A percentile compares a stretch with the other conserved stretches of the same genome.
These are phyloP conservation scores for Erysimum cheiri DNA, from an alignment of 441 rosid genomes.

Conservation along the genomic window DNA sequence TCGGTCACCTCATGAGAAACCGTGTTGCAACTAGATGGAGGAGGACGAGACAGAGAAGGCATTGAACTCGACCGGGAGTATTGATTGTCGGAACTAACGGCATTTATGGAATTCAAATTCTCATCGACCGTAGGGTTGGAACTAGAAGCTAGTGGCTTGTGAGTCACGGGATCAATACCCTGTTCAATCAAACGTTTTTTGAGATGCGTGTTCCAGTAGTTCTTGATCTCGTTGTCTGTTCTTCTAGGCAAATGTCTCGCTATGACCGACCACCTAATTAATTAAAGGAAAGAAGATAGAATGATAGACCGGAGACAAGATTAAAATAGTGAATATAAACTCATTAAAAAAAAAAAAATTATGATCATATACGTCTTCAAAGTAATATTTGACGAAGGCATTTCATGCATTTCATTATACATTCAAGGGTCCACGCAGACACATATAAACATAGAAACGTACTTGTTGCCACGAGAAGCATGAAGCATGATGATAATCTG, in stretches of 20 bases:
- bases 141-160: constrained; percentile 50
- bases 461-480: constrained; percentile 68
- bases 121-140: constrained; percentile 28
- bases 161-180: constrained; percentile 72
- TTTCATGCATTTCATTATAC: constrained; percentile 5
- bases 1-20: constrained; percentile 21
- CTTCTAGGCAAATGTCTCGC: constrained; percentile 61
- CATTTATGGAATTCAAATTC: constrained; percentile 42
- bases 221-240: constrained; percentile 76
- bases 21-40: constrained; percentile 26
- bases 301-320: neutral
- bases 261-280: constrained; percentile 84
- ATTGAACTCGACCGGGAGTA: constrained; percentile 53
- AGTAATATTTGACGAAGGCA: neutral
- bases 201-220: constrained; percentile 74
- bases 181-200: constrained; percentile 54
- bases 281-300: constrained; percentile 1
- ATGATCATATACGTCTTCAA: neutral
- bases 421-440: neutral
- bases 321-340: neutral
- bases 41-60: constrained; percentile 50
- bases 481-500: constrained; percentile 65
- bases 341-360: too few species aligned
- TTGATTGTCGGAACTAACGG: constrained; percentile 53
- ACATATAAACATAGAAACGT: constrained; percentile 2